phyloP scores from a whole-genome alignment of 768 basidiomycete genomes.

The Boletus vermiculosoides region DNA sequence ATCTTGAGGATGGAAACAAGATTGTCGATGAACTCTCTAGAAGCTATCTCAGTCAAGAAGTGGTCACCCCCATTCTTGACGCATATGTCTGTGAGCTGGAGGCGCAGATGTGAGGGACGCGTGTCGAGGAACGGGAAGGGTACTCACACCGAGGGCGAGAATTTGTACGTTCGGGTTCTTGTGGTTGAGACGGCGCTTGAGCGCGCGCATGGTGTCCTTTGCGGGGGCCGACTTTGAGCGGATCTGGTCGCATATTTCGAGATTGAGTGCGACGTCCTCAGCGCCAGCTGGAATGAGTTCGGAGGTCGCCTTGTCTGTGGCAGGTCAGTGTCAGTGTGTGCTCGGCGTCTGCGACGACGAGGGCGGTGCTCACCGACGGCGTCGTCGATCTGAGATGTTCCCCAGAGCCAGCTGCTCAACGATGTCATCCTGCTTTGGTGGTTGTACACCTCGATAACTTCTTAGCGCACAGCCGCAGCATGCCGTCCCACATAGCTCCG shows the following conservation, averaged over 20 bases:
- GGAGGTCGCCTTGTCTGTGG: slow-evolving; percentile 88
- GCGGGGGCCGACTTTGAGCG: slow-evolving; percentile 85
- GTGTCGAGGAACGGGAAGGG: not conserved
- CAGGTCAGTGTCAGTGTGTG: slow-evolving; percentile 28
- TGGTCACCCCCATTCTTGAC: slow-evolving; percentile 97
- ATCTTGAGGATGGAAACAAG: slow-evolving; percentile 85
- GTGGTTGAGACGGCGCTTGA: slow-evolving; percentile 86
- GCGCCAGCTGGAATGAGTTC: slow-evolving; percentile 78
- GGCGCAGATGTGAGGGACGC: slow-evolving; percentile 4
- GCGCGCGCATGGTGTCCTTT: slow-evolving; percentile 82
- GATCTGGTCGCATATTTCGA: slow-evolving; percentile 97
- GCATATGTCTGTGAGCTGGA: slow-evolving; percentile 82
- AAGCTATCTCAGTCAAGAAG: slow-evolving; percentile 81
- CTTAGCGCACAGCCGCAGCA: slow-evolving; percentile 17
- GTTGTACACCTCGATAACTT: slow-evolving; percentile 10
- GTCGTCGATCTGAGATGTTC: slow-evolving; percentile 78
- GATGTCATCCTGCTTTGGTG: slow-evolving; percentile 47
- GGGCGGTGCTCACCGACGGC: slow-evolving; percentile 61
- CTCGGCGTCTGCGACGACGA: slow-evolving; percentile 2
- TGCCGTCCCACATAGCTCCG: slow-evolving; percentile 15
- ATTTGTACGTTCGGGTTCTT: slow-evolving; percentile 96
- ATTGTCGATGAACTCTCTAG: slow-evolving; percentile 92
- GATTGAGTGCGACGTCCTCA: slow-evolving; percentile 89
- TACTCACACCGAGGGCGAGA: slow-evolving; percentile 76
- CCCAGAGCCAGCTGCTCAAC: slow-evolving; percentile 73